These are phyloP conservation scores for Pyrenophora graminea DNA, from an alignment of 2,329 filamentous ascomycete genomes.

Conservation along the genomic window DNA sequence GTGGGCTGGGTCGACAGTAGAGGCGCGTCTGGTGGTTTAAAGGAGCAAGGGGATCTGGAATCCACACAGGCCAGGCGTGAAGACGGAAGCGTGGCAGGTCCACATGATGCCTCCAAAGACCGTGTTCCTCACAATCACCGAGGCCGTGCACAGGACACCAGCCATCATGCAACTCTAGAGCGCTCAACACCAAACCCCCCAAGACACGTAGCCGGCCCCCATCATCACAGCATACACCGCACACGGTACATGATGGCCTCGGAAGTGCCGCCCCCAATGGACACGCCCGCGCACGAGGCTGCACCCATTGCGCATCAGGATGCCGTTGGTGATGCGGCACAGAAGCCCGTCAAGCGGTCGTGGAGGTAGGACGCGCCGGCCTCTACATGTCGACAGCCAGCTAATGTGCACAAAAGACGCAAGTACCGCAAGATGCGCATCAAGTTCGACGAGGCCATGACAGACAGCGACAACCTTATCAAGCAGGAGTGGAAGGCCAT, in stretches of 20 bases:
- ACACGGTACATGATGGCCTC: conserved; percentile 28
- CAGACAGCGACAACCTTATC: conserved; percentile 80
- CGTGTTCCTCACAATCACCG: conserved; percentile 17
- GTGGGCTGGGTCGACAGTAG: not conserved
- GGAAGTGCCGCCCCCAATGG: conserved; percentile 24
- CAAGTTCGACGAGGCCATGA: conserved; percentile 76
- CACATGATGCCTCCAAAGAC: conserved; percentile 19
- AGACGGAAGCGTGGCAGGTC: conserved; percentile 19
- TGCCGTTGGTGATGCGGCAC: conserved; percentile 28
- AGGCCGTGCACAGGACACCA: conserved; percentile 9
- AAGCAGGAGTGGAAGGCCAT: conserved; percentile 79
- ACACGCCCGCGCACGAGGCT: conserved; percentile 5
- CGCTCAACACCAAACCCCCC: not conserved
- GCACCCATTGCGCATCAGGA: conserved; percentile 5
- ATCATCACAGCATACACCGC: conserved; percentile 11
- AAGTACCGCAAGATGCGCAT: conserved; percentile 94
- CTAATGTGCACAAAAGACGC: conserved; percentile 58
- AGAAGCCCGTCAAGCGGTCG: conserved; percentile 43
- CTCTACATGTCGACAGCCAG: not conserved
- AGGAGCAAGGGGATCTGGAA: conserved; percentile 4
- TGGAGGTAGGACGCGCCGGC: conserved; percentile 40
- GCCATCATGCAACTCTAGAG: conserved; percentile 6
- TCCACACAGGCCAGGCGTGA: conserved; percentile 12
- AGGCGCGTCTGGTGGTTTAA: not conserved
- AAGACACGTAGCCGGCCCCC: not conserved